Evolutionary conservation across 306 rosid genomes (phyloP).

Genomic region (Sechiopsis laciniata): DNA sequence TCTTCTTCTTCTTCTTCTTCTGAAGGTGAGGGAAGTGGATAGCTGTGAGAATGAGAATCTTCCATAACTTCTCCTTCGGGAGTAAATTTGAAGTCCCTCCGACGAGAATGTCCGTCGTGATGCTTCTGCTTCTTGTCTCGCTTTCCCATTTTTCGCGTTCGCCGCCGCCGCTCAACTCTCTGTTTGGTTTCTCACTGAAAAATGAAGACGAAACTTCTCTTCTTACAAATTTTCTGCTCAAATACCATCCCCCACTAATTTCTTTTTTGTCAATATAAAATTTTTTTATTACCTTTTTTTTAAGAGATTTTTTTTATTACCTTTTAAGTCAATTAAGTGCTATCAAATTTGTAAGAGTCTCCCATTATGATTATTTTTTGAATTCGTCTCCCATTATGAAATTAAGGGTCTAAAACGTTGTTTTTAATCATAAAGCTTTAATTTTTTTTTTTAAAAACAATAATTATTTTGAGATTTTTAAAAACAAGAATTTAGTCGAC

Average conservation of each 20-base stretch:
- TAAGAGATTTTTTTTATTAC: no score
- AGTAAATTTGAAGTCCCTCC: conserved; percentile 32
- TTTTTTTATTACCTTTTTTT: no score
- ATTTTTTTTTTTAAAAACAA: no score
- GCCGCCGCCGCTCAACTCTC: not conserved
- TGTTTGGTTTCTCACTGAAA: not conserved
- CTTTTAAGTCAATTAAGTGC: no score
- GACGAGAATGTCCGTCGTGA: conserved; percentile 32
- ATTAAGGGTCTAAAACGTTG: no score
- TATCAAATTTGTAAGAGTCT: not conserved
- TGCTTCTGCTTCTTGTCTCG: conserved; percentile 39
- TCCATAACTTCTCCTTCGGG: conserved; percentile 34
- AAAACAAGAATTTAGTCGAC: no score
- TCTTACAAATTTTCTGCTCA: not conserved
- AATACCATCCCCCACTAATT: not conserved
- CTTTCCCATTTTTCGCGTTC: conserved; percentile 34
- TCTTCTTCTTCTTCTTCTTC: conserved; percentile 24
- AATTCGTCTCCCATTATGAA: not conserved
- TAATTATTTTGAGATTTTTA: no score
- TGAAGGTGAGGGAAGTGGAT: conserved; percentile 29
- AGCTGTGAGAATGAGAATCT: conserved; percentile 20
- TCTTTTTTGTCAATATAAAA: not conserved
- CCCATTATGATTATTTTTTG: not conserved
- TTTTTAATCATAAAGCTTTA: no score
- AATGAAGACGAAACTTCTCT: not conserved